Evolutionary conservation across 2,329 filamentous ascomycete species (phyloP).

Genomic region (Verticillium albo-atrum): DNA sequence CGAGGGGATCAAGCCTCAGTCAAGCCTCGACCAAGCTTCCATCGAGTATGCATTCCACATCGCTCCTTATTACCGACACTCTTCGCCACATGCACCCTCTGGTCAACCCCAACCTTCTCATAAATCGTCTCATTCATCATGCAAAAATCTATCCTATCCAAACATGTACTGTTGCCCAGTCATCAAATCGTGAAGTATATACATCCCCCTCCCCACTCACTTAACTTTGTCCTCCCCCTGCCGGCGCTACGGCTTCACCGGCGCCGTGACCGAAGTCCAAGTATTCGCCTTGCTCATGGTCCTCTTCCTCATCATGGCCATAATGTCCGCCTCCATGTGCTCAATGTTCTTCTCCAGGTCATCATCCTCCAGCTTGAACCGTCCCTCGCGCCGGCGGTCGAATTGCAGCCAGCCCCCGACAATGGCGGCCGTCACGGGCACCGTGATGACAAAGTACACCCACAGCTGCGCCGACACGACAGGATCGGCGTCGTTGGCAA

Average conservation of each 20-base stretch:
- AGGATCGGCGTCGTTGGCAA: constrained; percentile 36
- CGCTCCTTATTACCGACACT: too few relatives aligned
- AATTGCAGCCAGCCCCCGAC: constrained; percentile 52
- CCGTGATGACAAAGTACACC: constrained; percentile 59
- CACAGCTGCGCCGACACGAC: constrained; percentile 50
- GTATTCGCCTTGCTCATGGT: constrained; percentile 53
- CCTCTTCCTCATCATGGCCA: constrained; percentile 49
- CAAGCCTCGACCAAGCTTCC: too few relatives aligned
- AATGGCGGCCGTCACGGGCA: constrained; percentile 52
- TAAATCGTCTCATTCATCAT: not conserved
- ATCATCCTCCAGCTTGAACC: constrained; percentile 43
- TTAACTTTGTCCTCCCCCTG: not conserved
- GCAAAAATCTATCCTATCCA: not conserved
- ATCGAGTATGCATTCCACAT: too few relatives aligned
- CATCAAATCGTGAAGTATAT: constrained; percentile 1
- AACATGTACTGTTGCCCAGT: not conserved
- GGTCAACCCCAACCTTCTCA: too few relatives aligned
- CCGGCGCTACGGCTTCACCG: constrained; percentile 11
- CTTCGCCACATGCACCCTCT: too few relatives aligned
- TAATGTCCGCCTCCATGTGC: constrained; percentile 52
- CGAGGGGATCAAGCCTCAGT: too few relatives aligned
- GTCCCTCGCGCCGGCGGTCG: constrained; percentile 44
- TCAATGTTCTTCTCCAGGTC: constrained; percentile 52
- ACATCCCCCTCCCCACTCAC: not conserved
- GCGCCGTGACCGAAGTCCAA: constrained; percentile 39